These are phyloP conservation scores for Madurella fahalii DNA, from an alignment of 2,329 filamentous ascomycete genomes.

Conservation along the genomic window DNA sequence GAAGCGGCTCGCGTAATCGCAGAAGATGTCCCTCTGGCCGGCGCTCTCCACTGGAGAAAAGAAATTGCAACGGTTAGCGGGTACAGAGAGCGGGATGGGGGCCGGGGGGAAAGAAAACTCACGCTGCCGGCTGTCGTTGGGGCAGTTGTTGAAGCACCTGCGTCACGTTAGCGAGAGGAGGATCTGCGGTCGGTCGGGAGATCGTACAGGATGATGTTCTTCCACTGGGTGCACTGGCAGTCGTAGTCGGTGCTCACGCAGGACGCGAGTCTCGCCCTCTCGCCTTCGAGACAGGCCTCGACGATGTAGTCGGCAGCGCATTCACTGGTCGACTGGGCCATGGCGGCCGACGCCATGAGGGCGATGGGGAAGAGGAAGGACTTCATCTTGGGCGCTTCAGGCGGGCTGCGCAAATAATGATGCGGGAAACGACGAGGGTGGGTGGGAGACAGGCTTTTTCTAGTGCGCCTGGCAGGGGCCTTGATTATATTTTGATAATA, in stretches of 20 bases:
- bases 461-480: background rate
- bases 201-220: slow-evolving; percentile 44
- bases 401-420: background rate
- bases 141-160: slow-evolving; percentile 56
- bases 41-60: slow-evolving; percentile 25
- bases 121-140: slow-evolving; percentile 39
- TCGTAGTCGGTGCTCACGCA: slow-evolving; percentile 42
- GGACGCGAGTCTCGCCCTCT: slow-evolving; percentile 36
- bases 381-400: slow-evolving; percentile 39
- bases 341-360: slow-evolving; percentile 35
- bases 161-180: background rate
- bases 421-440: background rate
- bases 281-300: slow-evolving; percentile 39
- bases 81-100: background rate
- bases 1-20: slow-evolving; percentile 43
- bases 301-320: slow-evolving; percentile 48
- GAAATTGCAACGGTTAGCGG: background rate
- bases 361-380: slow-evolving; percentile 38
- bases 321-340: slow-evolving; percentile 32
- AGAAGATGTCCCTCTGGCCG: slow-evolving; percentile 41
- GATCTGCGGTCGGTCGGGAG: slow-evolving; percentile 7
- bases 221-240: slow-evolving; percentile 44
- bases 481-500: background rate
- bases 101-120: background rate
- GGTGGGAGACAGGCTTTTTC: background rate